Percentiles rank a stretch among this genome's conserved stretches.
Conservation (phyloP, 192 early-diverging fungal species). For the Rhizophagus sp. region DNA sequence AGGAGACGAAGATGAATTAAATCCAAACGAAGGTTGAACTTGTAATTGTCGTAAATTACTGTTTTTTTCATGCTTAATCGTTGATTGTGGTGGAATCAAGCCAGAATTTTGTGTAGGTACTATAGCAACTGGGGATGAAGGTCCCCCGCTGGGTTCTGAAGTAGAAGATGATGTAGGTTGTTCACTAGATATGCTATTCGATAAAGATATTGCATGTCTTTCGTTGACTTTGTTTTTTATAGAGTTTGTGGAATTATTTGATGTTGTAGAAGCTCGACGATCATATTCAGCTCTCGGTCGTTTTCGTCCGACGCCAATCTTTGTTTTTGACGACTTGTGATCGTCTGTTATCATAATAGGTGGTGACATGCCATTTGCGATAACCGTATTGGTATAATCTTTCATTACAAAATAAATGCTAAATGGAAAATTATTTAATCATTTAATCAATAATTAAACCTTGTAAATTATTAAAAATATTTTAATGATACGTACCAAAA, state of each 20-base stretch:
- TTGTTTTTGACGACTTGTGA: constrained; percentile 83
- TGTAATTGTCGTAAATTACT: not conserved
- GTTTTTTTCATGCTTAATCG: constrained; percentile 19
- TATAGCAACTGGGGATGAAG: not conserved
- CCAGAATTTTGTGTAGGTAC: not conserved
- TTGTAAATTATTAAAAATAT: not conserved
- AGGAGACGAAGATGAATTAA: not conserved
- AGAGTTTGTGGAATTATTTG: constrained; percentile 1
- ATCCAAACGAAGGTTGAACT: constrained; percentile 4
- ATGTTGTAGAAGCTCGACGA: constrained; percentile 9
- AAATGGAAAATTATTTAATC: not conserved
- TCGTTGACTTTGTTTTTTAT: constrained; percentile 27
- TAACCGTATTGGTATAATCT: constrained; percentile 61
- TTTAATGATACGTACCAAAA: constrained; percentile 62
- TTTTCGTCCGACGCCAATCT: constrained; percentile 26
- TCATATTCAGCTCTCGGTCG: constrained; percentile 37
- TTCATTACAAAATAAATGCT: constrained; percentile 78
- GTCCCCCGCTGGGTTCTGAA: constrained; percentile 32
- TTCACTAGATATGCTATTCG: constrained; percentile 35
- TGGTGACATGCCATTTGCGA: constrained; percentile 82
- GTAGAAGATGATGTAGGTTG: constrained; percentile 27
- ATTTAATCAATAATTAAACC: constrained; percentile 11
- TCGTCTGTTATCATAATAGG: constrained; percentile 98
- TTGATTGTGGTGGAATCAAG: not conserved
- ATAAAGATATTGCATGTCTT: constrained; percentile 35